Conservation (phyloP, 108 stramenopile species). For the Fragilariopsis cylindrus region DNA sequence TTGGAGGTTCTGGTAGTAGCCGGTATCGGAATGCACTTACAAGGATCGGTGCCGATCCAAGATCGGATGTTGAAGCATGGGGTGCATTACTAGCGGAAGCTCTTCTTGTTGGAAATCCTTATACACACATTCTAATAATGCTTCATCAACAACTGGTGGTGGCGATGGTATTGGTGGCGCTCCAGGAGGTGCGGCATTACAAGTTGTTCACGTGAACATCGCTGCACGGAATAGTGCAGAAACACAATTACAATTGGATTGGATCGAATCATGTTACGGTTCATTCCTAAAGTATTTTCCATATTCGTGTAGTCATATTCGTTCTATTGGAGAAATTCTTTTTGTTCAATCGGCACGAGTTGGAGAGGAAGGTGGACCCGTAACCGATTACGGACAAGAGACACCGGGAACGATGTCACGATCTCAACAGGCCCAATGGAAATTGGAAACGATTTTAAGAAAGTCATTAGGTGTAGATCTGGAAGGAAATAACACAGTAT, state of each 20-base stretch:
- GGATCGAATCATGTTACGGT: conserved; percentile 80
- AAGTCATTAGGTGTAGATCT: conserved; percentile 53
- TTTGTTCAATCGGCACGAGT: conserved; percentile 52
- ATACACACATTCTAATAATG: conserved; percentile 5
- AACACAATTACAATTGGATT: conserved; percentile 71
- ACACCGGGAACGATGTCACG: conserved; percentile 24
- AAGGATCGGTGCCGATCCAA: conserved; percentile 64
- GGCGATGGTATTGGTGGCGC: not conserved
- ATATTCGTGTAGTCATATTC: conserved; percentile 51
- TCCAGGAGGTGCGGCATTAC: not conserved
- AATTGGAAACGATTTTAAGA: conserved; percentile 58
- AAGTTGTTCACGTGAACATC: conserved; percentile 11
- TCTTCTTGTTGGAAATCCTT: conserved; percentile 53
- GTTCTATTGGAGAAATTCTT: conserved; percentile 60
- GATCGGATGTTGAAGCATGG: conserved; percentile 84
- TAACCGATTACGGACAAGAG: conserved; percentile 30
- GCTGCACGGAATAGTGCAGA: conserved; percentile 37
- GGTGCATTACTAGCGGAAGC: conserved; percentile 78
- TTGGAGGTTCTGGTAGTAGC: conserved; percentile 61
- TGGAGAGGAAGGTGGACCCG: conserved; percentile 49
- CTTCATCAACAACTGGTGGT: not conserved
- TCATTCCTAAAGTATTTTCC: conserved; percentile 74
- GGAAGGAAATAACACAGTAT: conserved; percentile 37
- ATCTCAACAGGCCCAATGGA: conserved; percentile 44
- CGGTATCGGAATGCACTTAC: conserved; percentile 80